Conservation (phyloP, 1,139 yeast species). For the Nakaseomyces delphensis region DNA sequence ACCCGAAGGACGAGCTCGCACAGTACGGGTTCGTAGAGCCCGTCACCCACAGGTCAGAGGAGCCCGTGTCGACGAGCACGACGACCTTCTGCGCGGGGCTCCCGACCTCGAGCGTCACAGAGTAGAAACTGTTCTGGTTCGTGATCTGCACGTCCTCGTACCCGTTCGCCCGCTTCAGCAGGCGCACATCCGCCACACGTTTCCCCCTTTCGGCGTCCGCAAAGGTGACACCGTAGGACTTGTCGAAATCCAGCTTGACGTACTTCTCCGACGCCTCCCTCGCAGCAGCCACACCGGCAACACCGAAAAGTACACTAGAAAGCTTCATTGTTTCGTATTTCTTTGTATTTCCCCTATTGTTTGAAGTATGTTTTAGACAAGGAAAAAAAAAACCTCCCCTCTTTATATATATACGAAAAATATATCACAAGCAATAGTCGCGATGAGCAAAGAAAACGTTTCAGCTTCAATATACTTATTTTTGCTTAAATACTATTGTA, state of each 20-base stretch:
- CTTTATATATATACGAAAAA: background rate
- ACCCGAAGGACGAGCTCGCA: conserved; percentile 2
- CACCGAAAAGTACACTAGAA: background rate
- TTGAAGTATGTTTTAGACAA: background rate
- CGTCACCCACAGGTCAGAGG: conserved; percentile 63
- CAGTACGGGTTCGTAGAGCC: conserved; percentile 24
- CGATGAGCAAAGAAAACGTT: no score
- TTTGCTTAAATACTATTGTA: no score
- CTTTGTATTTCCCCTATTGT: background rate
- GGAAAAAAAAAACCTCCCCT: background rate
- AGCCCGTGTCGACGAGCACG: conserved; percentile 62
- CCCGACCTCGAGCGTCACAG: conserved; percentile 38
- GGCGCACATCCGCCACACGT: conserved; percentile 3
- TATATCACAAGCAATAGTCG: no score
- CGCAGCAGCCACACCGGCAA: background rate
- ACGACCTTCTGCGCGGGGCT: conserved; percentile 44
- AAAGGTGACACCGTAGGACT: conserved; percentile 9
- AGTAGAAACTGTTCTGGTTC: conserved; percentile 25
- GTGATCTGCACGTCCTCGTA: conserved; percentile 18
- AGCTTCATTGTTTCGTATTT: conserved; percentile 1
- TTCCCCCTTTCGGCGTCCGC: conserved; percentile 8
- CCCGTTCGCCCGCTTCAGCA: conserved; percentile 15
- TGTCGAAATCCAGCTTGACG: conserved; percentile 10
- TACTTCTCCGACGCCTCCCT: conserved; percentile 2
- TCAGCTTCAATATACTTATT: no score